A percentile compares a stretch with the other conserved stretches of the same genome.
phyloP scores from a whole-genome alignment of 495 filamentous ascomycete species.

The Penicillium coprophilum region DNA sequence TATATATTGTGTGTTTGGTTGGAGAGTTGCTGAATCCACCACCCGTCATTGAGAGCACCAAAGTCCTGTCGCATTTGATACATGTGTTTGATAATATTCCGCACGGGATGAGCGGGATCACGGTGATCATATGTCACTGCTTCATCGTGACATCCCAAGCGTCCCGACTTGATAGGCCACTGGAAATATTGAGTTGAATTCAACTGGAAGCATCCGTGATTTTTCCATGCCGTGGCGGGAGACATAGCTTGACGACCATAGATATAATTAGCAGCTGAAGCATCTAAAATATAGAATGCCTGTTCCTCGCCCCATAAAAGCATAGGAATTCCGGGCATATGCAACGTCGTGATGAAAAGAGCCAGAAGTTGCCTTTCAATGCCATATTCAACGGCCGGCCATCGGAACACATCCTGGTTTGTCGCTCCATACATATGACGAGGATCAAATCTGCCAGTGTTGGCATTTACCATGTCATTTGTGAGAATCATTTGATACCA shows the following conservation, averaged over 20 bases:
- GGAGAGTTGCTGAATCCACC: constrained; percentile 57
- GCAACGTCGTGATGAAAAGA: constrained; percentile 62
- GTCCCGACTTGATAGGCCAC: constrained; percentile 57
- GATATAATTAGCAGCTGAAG: constrained; percentile 66
- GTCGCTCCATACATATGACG: constrained; percentile 69
- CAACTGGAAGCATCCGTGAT: constrained; percentile 66
- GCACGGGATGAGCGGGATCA: constrained; percentile 64
- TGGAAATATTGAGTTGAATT: constrained; percentile 56
- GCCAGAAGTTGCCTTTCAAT: constrained; percentile 61
- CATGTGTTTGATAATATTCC: constrained; percentile 68
- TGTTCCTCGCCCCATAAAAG: constrained; percentile 73
- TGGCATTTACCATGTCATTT: constrained; percentile 66
- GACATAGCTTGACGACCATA: constrained; percentile 69
- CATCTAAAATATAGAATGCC: constrained; percentile 65
- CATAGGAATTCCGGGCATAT: constrained; percentile 66
- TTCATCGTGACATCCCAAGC: constrained; percentile 59
- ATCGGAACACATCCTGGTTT: constrained; percentile 76
- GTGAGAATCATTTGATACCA: constrained; percentile 62
- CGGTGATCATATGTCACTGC: constrained; percentile 63
- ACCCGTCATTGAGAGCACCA: constrained; percentile 66
- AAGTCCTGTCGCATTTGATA: constrained; percentile 60
- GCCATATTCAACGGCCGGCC: constrained; percentile 65
- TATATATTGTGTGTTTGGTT: constrained; percentile 55
- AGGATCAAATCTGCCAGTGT: constrained; percentile 67
- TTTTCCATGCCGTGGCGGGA: constrained; percentile 64